Conservation (phyloP, 345 rosid genomes). For the Hevea brasiliensis region DNA sequence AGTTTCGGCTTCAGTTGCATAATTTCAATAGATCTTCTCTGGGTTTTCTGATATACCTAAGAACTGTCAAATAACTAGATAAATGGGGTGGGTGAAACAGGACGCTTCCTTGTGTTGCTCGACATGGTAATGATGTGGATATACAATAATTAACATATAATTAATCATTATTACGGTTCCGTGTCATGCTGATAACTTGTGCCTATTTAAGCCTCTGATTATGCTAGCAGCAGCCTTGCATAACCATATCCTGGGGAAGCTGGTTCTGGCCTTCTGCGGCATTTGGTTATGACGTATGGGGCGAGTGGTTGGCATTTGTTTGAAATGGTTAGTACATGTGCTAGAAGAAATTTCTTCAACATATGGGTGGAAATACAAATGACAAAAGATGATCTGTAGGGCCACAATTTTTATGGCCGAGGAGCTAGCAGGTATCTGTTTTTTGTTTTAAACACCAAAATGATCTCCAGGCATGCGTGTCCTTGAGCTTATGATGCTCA, state of each 20-base stretch:
- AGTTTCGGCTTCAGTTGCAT: background rate
- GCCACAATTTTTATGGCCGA: background rate
- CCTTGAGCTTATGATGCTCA: slow-evolving; percentile 3
- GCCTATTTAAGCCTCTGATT: no score
- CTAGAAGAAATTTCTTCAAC: no score
- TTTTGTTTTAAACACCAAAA: background rate
- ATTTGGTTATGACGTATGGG: background rate
- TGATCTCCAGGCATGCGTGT: slow-evolving; percentile 7
- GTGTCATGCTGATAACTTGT: no score
- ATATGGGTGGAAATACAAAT: no score
- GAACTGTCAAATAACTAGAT: no score
- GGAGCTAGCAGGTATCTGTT: background rate
- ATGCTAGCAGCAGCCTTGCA: background rate
- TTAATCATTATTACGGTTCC: no score
- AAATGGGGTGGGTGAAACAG: no score
- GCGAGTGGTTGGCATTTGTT: background rate
- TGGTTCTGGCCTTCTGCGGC: background rate
- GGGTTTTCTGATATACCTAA: background rate
- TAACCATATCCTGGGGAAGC: background rate
- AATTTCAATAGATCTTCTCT: background rate
- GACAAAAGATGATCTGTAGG: background rate
- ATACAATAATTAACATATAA: no score
- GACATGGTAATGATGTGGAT: no score
- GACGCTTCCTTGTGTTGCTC: no score
- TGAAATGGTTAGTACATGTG: background rate